A percentile compares a stretch with the other conserved stretches of the same genome.
These are phyloP conservation scores for Colletotrichum truncatum DNA, from an alignment of 2,329 filamentous ascomycete genomes.

Conservation along the genomic window DNA sequence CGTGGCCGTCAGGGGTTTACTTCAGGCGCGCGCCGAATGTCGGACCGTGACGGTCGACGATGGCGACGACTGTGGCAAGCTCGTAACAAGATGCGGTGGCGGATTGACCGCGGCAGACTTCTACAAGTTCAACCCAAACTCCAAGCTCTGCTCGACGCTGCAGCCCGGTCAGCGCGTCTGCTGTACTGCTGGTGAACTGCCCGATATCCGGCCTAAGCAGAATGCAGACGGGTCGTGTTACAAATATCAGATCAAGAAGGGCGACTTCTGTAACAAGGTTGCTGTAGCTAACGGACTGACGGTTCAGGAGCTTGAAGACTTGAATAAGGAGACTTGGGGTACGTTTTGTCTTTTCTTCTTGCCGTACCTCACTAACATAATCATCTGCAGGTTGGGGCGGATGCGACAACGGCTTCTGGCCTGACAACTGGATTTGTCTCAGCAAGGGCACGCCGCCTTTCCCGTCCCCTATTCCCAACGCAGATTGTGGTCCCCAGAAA, in stretches of 20 bases:
- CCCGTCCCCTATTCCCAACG: slow-evolving; percentile 46
- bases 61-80: slow-evolving; percentile 41
- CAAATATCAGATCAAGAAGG: slow-evolving; percentile 40
- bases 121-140: slow-evolving; percentile 40
- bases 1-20: not conserved
- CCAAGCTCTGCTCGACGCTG: slow-evolving; percentile 39
- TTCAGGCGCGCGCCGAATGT: slow-evolving; percentile 30
- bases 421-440: slow-evolving; percentile 46
- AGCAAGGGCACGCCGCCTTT: slow-evolving; percentile 50
- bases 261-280: slow-evolving; percentile 45
- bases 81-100: slow-evolving; percentile 41
- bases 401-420: slow-evolving; percentile 39
- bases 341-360: not conserved
- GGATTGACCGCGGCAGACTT: slow-evolving; percentile 40
- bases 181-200: slow-evolving; percentile 45
- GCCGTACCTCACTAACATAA: not conserved
- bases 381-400: slow-evolving; percentile 28
- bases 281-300: slow-evolving; percentile 42
- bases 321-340: slow-evolving; percentile 52
- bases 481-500: slow-evolving; percentile 53
- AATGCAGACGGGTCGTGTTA: slow-evolving; percentile 43
- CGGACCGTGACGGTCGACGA: slow-evolving; percentile 31
- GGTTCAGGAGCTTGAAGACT: slow-evolving; percentile 42
- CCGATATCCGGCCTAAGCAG: slow-evolving; percentile 45
- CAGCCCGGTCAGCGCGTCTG: slow-evolving; percentile 44